Conservation (phyloP, 768 basidiomycete species). For the Auriscalpium orientale region DNA sequence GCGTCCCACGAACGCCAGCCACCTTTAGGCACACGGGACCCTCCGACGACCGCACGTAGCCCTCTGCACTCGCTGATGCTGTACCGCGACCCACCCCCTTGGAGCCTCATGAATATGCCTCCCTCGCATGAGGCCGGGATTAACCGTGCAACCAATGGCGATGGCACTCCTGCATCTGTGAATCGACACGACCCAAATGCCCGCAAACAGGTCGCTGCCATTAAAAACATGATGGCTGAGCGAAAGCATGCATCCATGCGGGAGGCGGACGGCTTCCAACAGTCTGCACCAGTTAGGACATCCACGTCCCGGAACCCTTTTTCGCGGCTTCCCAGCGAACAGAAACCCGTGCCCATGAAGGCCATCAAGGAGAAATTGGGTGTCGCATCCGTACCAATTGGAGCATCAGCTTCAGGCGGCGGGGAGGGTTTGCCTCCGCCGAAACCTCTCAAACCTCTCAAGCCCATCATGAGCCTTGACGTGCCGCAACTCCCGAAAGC, state of each 20-base stretch:
- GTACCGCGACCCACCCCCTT: conserved; percentile 14
- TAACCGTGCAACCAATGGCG: neutral
- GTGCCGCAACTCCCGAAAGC: neutral
- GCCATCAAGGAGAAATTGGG: neutral
- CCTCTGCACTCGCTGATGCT: conserved; percentile 14
- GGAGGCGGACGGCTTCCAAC: neutral
- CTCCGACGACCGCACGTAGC: neutral
- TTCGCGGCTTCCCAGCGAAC: neutral
- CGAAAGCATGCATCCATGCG: neutral
- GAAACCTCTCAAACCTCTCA: neutral
- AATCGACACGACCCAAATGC: neutral
- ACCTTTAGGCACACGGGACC: neutral
- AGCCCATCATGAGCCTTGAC: neutral
- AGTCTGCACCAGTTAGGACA: neutral
- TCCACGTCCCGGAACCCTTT: neutral
- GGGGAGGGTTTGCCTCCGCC: neutral
- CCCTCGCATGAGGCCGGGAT: neutral
- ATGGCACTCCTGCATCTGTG: neutral
- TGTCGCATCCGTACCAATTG: neutral
- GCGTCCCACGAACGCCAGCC: neutral
- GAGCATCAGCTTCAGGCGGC: neutral
- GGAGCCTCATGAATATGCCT: conserved; percentile 5
- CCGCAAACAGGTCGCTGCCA: neutral
- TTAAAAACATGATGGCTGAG: neutral
- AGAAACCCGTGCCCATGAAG: neutral